Base-by-base conservation (phyloP, 495 filamentous ascomycete genomes). In the Aspergillus bertholletiae region DNA sequence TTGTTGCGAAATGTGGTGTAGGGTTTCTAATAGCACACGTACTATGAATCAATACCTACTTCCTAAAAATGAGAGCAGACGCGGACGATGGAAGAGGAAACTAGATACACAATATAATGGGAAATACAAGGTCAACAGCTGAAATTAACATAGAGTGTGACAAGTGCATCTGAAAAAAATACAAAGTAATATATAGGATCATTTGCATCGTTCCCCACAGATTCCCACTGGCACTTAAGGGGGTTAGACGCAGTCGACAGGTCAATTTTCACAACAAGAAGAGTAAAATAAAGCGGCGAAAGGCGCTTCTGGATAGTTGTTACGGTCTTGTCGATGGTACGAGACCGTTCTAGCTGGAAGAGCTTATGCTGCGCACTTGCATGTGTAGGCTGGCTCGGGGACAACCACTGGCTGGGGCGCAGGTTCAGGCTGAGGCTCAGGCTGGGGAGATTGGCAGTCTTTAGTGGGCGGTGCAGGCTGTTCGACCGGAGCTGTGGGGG, bases 401-500 rank as follows among this genome's bases (percentile, higher is more conserved):
- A 5, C 15, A 23, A 22, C 26, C 26, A 28, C 26, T 28, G 26
- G 26, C 26, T 28, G 46, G 5, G 49, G 49, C 24, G 47, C 32
- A n/a, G 46, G 27, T 32, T 51, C 47, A 17, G 47, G 43, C n/a
- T 58, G 24, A 9, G 49, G 49, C 24, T 51, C 32, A n/a, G 46
- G 27, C 41, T 51, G 41, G 9, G 47, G 43, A 28, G 54, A 48
- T 35, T 43, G 44, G 24, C 54, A 59, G 12, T 30, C 43, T 24
- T 48, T 49, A 20, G 44, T 35, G 18, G 49, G 39, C 8, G 6
- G 24, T 21, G 44, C 43, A 21, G 49, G 39, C 8, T 13, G 24
- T 21, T 54, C 61, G 5, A 55, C 28, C 32, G 68, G 55, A 8
- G 17, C 13, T n/a, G n/a, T n/a, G n/a, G n/a, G n/a, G n/a, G n/a